Percentiles rank a stretch among this genome's conserved stretches.
Conservation (phyloP, 2,329 filamentous ascomycete species). For the Epichloe glyceriae region DNA sequence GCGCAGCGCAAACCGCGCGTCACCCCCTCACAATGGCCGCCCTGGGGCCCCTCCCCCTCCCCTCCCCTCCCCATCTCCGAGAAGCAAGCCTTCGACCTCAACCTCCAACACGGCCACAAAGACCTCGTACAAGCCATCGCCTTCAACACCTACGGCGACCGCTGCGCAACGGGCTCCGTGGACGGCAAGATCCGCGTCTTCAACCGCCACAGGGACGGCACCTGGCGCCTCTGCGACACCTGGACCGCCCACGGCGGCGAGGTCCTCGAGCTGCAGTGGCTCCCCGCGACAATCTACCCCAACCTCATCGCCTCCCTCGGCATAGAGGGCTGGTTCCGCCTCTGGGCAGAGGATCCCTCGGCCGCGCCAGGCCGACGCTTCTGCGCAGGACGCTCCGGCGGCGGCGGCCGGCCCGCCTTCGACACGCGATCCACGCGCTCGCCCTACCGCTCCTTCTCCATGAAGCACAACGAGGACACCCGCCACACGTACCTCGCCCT, state of each 20-base stretch:
- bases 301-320: conserved; percentile 79
- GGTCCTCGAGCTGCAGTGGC: conserved; percentile 89
- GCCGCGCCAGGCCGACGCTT: conserved; percentile 73
- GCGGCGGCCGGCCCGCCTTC: conserved; percentile 36
- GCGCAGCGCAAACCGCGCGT: neutral
- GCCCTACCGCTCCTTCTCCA: conserved; percentile 69
- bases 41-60: conserved; percentile 21
- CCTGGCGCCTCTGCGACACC: conserved; percentile 71
- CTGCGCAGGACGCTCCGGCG: conserved; percentile 42
- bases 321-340: conserved; percentile 77
- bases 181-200: conserved; percentile 91
- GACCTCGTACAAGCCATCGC: conserved; percentile 74
- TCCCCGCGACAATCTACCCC: conserved; percentile 75
- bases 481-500: conserved; percentile 76
- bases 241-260: conserved; percentile 88
- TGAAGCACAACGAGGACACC: conserved; percentile 69
- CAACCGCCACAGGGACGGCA: conserved; percentile 64
- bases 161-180: conserved; percentile 80
- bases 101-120: conserved; percentile 61
- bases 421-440: conserved; percentile 42
- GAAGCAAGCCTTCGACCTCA: conserved; percentile 38
- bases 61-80: conserved; percentile 27
- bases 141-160: conserved; percentile 86
- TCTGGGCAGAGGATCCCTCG: conserved; percentile 85
- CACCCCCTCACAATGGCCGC: conserved; percentile 14